Conservation (phyloP, 2,329 filamentous ascomycete species). For the Fusarium phyllophilum region DNA sequence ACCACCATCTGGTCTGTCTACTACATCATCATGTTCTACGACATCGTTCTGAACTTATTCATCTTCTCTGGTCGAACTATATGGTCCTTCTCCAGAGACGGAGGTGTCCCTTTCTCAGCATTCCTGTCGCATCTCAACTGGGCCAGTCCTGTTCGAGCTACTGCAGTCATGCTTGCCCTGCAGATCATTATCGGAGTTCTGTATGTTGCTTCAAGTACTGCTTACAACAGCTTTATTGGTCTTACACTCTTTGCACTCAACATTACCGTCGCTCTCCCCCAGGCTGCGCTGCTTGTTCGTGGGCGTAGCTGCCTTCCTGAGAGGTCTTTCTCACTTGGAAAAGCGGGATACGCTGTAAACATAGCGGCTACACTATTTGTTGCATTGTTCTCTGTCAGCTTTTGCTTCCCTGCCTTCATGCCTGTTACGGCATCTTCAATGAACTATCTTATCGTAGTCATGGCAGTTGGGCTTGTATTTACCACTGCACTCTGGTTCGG, state of each 20-base stretch:
- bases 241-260: conserved; percentile 41
- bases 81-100: conserved; percentile 42
- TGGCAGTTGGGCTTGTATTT: conserved; percentile 35
- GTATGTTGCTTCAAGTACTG: conserved; percentile 39
- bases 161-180: conserved; percentile 43
- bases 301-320: conserved; percentile 39
- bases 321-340: conserved; percentile 40
- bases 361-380: conserved; percentile 35
- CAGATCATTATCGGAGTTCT: conserved; percentile 41
- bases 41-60: conserved; percentile 41
- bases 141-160: conserved; percentile 38
- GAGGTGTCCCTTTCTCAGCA: conserved; percentile 37
- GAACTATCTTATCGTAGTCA: conserved; percentile 43
- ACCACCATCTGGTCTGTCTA: conserved; percentile 42
- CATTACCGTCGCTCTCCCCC: conserved; percentile 39
- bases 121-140: conserved; percentile 35
- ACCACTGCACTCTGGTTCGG: conserved; percentile 33
- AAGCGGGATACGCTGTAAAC: conserved; percentile 38
- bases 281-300: conserved; percentile 37
- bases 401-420: conserved; percentile 39
- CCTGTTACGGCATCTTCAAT: conserved; percentile 34
- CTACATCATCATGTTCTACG: conserved; percentile 44
- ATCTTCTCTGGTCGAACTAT: conserved; percentile 42
- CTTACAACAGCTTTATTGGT: conserved; percentile 41
- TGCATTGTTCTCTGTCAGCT: conserved; percentile 37